These are phyloP conservation scores for Solanum chaucha DNA, from an alignment of 257 asterid genomes.

Conservation along the genomic window DNA sequence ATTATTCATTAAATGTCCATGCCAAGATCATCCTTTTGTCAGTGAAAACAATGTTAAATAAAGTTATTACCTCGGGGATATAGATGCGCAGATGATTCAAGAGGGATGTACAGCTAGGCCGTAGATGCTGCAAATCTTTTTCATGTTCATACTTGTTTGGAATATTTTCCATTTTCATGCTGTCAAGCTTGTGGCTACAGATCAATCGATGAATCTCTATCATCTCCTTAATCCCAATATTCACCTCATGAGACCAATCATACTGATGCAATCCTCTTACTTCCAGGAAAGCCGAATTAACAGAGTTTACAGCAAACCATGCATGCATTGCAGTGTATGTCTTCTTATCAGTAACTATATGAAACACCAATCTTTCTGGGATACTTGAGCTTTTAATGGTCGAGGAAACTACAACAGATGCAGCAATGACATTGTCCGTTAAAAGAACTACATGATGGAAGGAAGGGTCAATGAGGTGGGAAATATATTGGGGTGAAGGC, in stretches of 20 bases:
- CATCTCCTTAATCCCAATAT: constrained; percentile 57
- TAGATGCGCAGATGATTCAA: constrained; percentile 74
- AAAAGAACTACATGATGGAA: constrained; percentile 63
- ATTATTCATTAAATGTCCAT: constrained; percentile 7
- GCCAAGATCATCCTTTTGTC: constrained; percentile 9
- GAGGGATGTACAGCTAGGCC: constrained; percentile 62
- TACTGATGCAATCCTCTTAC: constrained; percentile 87
- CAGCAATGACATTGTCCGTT: constrained; percentile 87
- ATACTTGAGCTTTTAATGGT: constrained; percentile 33
- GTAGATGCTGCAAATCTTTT: constrained; percentile 39
- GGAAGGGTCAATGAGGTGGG: constrained; percentile 54
- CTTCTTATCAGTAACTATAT: constrained; percentile 76
- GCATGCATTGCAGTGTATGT: constrained; percentile 81
- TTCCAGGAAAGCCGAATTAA: constrained; percentile 48
- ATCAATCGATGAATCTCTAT: constrained; percentile 64
- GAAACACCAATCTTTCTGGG: constrained; percentile 64
- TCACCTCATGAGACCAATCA: constrained; percentile 70
- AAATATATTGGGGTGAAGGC: constrained; percentile 55
- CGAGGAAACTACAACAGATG: constrained; percentile 74
- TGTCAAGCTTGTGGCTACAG: constrained; percentile 33
- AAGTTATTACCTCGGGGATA: constrained; percentile 70
- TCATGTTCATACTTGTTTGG: constrained; percentile 27
- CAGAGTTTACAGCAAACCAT: constrained; percentile 72
- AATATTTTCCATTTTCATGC: constrained; percentile 28
- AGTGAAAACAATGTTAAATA: constrained; percentile 3